Conservation (phyloP, 2,329 filamentous ascomycete genomes). For the Pseudogymnoascus sp. region DNA sequence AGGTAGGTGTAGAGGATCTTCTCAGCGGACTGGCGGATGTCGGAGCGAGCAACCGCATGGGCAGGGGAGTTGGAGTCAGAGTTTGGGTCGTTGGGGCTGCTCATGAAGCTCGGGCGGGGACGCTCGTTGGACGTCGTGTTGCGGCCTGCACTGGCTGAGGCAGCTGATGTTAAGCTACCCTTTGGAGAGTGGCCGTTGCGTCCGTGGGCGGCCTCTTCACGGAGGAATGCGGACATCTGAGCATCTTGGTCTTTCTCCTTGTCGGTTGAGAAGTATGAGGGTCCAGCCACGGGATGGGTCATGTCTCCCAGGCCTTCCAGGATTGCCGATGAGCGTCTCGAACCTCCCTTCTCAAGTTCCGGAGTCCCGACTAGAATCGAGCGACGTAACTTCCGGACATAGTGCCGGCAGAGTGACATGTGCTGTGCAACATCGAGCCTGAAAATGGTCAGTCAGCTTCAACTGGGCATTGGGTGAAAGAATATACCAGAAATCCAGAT, state of each 20-base stretch:
- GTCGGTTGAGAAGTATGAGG: constrained; percentile 54
- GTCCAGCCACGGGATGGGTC: constrained; percentile 48
- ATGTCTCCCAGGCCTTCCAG: constrained; percentile 66
- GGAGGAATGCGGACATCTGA: constrained; percentile 82
- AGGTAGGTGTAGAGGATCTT: constrained; percentile 99
- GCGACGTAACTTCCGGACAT: constrained; percentile 87
- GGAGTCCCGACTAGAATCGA: constrained; percentile 91
- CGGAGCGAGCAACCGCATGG: constrained; percentile 76
- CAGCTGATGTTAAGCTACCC: constrained; percentile 27
- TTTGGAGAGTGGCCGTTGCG: constrained; percentile 47
- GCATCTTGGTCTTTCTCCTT: constrained; percentile 76
- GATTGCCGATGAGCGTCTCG: constrained; percentile 75
- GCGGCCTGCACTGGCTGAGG: constrained; percentile 25
- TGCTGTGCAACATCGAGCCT: constrained; percentile 99
- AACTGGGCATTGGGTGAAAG: neutral
- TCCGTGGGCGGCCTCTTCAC: constrained; percentile 51
- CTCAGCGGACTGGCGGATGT: constrained; percentile 88
- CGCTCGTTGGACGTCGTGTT: constrained; percentile 42
- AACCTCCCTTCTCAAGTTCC: constrained; percentile 71
- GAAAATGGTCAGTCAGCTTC: constrained; percentile 18
- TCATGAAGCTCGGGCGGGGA: constrained; percentile 45
- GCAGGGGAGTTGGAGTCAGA: constrained; percentile 75
- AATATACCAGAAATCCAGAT: constrained; percentile 90
- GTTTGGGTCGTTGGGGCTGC: constrained; percentile 51
- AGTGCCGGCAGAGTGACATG: constrained; percentile 94